phyloP scores from a whole-genome alignment of 768 basidiomycete genomes.

The Lactarius pseudohatsudake region DNA sequence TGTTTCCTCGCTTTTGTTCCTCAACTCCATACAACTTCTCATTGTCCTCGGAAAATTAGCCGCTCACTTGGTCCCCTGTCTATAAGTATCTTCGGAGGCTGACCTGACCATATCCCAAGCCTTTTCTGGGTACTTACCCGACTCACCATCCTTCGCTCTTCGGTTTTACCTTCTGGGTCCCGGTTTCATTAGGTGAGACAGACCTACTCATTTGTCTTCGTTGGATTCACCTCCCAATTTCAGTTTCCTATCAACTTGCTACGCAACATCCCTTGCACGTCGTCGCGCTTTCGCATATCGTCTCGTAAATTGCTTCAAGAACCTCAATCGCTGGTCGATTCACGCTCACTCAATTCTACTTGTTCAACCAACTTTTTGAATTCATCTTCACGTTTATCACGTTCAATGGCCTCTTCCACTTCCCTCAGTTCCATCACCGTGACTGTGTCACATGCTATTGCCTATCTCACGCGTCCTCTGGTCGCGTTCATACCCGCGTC shows the following conservation, averaged over 20 bases:
- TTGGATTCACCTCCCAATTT: slow-evolving; percentile 12
- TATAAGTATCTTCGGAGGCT: slow-evolving; percentile 35
- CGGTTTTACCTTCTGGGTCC: slow-evolving; percentile 22
- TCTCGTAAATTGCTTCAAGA: slow-evolving; percentile 39
- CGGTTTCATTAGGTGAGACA: slow-evolving; percentile 11
- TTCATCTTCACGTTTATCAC: slow-evolving; percentile 18
- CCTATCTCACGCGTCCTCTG: slow-evolving; percentile 70
- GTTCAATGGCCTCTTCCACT: slow-evolving; percentile 31
- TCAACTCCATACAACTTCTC: slow-evolving; percentile 27
- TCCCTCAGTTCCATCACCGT: slow-evolving; percentile 51
- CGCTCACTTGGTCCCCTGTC: slow-evolving; percentile 18
- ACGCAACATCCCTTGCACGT: slow-evolving; percentile 32
- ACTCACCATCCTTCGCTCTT: slow-evolving; percentile 15
- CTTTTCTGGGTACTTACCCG: slow-evolving; percentile 18
- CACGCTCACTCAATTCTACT: slow-evolving; percentile 32
- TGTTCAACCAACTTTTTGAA: slow-evolving; percentile 31
- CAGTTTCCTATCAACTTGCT: slow-evolving; percentile 28
- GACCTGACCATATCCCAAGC: slow-evolving; percentile 10
- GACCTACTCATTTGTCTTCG: neutral
- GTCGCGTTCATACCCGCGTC: slow-evolving; percentile 54
- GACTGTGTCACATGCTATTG: slow-evolving; percentile 71
- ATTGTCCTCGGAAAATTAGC: slow-evolving; percentile 34
- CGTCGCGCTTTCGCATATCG: slow-evolving; percentile 27
- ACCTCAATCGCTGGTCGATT: slow-evolving; percentile 66
- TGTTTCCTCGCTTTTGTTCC: slow-evolving; percentile 36